These are phyloP conservation scores for Ustilago bromivora DNA, from an alignment of 1,284 basidiomycete genomes.

Conservation along the genomic window DNA sequence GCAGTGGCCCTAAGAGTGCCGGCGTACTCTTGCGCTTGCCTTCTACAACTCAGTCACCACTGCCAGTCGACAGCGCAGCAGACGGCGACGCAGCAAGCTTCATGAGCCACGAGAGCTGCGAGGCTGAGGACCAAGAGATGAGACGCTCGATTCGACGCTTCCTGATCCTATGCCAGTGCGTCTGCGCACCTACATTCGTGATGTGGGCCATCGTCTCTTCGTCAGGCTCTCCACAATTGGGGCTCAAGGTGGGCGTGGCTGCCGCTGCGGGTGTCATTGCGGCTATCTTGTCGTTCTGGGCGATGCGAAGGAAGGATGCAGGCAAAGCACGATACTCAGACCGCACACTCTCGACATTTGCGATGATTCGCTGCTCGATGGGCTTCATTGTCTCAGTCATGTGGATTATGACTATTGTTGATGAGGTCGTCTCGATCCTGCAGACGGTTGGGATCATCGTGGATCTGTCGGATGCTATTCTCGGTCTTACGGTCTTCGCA, in stretches of 20 bases:
- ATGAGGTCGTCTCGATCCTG: conserved; percentile 63
- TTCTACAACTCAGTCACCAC: conserved; percentile 5
- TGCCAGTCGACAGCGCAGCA: conserved; percentile 11
- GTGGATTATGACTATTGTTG: conserved; percentile 68
- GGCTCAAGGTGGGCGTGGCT: conserved; percentile 27
- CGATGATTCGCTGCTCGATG: conserved; percentile 52
- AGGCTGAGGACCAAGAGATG: conserved; percentile 60
- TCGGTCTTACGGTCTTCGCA: conserved; percentile 95
- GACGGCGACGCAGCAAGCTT: conserved; percentile 19
- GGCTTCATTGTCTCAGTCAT: conserved; percentile 64
- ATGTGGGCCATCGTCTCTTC: conserved; percentile 56
- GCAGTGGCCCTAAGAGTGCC: conserved; percentile 15
- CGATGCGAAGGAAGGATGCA: conserved; percentile 37
- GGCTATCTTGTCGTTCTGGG: conserved; percentile 21
- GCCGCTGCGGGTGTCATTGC: conserved; percentile 16
- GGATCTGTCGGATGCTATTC: conserved; percentile 95
- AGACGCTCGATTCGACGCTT: conserved; percentile 40
- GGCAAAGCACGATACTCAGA: conserved; percentile 40
- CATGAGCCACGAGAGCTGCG: conserved; percentile 71
- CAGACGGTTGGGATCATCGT: conserved; percentile 92
- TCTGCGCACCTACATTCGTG: conserved; percentile 57
- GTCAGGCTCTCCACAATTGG: conserved; percentile 18
- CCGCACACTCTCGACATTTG: conserved; percentile 28
- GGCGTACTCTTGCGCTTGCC: background rate
- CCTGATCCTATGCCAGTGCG: conserved; percentile 56